Conservation (phyloP, 306 rosid species). For the Begonia masoniana region DNA sequence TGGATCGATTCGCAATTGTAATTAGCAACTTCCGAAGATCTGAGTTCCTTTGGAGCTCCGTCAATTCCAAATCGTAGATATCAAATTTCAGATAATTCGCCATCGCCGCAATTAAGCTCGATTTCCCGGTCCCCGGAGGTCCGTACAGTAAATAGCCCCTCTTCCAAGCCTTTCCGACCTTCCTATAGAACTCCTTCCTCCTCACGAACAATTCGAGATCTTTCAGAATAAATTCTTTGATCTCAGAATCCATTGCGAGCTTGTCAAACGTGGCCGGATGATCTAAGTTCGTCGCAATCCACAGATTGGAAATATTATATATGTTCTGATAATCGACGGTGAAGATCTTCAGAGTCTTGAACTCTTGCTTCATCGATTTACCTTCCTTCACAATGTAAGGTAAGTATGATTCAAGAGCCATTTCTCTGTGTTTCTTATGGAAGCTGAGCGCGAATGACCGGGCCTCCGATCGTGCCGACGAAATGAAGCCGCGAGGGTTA, state of each 20-base stretch:
- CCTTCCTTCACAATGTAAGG: constrained; percentile 45
- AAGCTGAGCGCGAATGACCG: constrained; percentile 48
- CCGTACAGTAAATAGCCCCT: constrained; percentile 77
- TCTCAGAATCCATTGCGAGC: constrained; percentile 52
- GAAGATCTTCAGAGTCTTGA: constrained; percentile 49
- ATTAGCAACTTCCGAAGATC: constrained; percentile 65
- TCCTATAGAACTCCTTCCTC: constrained; percentile 69
- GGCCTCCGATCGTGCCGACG: constrained; percentile 24
- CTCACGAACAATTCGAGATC: constrained; percentile 56
- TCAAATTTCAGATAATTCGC: constrained; percentile 80
- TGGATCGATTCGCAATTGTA: constrained; percentile 61
- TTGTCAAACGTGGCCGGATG: constrained; percentile 83
- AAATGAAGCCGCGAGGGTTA: neutral
- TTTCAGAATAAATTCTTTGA: constrained; percentile 29
- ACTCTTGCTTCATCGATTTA: constrained; percentile 26
- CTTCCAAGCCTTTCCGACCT: constrained; percentile 87
- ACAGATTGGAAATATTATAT: neutral
- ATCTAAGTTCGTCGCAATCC: constrained; percentile 69
- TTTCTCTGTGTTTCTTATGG: constrained; percentile 31
- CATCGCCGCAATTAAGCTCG: constrained; percentile 88
- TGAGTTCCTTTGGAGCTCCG: constrained; percentile 39
- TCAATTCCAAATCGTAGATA: constrained; percentile 71
- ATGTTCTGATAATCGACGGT: constrained; percentile 14
- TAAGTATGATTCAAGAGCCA: constrained; percentile 25
- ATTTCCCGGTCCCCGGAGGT: constrained; percentile 90